phyloP scores from a whole-genome alignment of 2,329 filamentous ascomycete genomes.

The Pseudocercospora musae region DNA sequence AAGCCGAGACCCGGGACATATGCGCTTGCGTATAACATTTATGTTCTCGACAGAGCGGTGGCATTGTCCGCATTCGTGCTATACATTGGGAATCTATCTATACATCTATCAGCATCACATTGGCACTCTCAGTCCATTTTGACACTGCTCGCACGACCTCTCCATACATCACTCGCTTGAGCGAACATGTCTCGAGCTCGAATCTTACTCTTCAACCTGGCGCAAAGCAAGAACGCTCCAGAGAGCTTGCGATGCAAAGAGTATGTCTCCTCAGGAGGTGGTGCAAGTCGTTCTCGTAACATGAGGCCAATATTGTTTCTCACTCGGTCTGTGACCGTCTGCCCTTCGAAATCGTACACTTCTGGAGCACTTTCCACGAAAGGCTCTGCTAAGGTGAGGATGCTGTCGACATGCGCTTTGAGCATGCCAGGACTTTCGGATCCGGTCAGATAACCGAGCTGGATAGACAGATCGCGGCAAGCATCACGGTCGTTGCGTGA shows the following conservation, averaged over 20 bases:
- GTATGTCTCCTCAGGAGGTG: conserved; percentile 96
- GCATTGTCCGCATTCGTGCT: not conserved
- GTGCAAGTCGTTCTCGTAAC: conserved; percentile 81
- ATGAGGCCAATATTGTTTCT: conserved; percentile 86
- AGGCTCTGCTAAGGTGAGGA: conserved; percentile 87
- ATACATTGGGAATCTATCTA: not conserved
- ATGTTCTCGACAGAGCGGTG: not conserved
- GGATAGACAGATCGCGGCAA: conserved; percentile 30
- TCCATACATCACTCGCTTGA: conserved; percentile 46
- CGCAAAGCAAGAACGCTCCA: conserved; percentile 90
- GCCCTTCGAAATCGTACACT: conserved; percentile 86
- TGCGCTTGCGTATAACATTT: not conserved
- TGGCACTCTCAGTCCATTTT: conserved; percentile 7
- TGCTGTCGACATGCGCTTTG: conserved; percentile 81
- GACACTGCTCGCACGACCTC: conserved; percentile 23
- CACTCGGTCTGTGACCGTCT: conserved; percentile 95
- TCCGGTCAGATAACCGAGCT: conserved; percentile 80
- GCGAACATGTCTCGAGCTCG: conserved; percentile 77
- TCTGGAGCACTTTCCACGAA: conserved; percentile 74
- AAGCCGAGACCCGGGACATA: too few species aligned
- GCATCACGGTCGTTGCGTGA: conserved; percentile 49
- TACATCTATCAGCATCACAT: not conserved
- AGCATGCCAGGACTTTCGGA: conserved; percentile 83
- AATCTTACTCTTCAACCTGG: conserved; percentile 77
- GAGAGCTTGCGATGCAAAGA: conserved; percentile 91